phyloP scores from a whole-genome alignment of 495 filamentous ascomycete species.

The Parathielavia hyrcaniae region DNA sequence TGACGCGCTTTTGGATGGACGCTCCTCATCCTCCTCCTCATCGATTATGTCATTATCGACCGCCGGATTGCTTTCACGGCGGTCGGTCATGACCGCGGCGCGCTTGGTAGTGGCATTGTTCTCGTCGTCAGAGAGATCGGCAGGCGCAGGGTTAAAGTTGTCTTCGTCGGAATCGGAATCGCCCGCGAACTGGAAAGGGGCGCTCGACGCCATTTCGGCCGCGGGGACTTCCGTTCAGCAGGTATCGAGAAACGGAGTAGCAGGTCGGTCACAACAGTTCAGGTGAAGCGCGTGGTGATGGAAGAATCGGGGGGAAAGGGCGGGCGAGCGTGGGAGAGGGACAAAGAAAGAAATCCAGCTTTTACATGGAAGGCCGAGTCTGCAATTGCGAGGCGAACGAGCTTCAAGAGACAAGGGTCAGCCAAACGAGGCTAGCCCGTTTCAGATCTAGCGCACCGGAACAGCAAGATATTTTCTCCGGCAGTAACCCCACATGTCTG shows the following conservation, averaged over 20 bases:
- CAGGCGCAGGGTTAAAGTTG: conserved; percentile 70
- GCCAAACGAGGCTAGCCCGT: background rate
- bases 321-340: background rate
- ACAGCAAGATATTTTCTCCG: conserved; percentile 13
- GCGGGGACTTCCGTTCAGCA: background rate
- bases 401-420: conserved; percentile 8
- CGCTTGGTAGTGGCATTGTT: conserved; percentile 11
- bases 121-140: conserved; percentile 64
- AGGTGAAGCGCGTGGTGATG: background rate
- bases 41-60: conserved; percentile 35
- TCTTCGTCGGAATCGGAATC: conserved; percentile 70
- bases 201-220: conserved; percentile 30
- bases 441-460: background rate
- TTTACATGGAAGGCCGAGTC: conserved; percentile 11
- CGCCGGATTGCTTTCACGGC: conserved; percentile 25
- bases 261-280: background rate
- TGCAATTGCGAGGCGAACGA: conserved; percentile 7
- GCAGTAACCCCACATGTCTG: no score
- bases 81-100: conserved; percentile 3
- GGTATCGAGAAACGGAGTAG: background rate
- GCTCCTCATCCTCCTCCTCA: conserved; percentile 35
- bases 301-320: background rate
- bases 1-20: conserved; percentile 23
- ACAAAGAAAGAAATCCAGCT: conserved; percentile 10
- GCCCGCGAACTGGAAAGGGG: conserved; percentile 24